These are phyloP conservation scores for Plantago ovata DNA, from an alignment of 257 asterid genomes.

Conservation along the genomic window DNA sequence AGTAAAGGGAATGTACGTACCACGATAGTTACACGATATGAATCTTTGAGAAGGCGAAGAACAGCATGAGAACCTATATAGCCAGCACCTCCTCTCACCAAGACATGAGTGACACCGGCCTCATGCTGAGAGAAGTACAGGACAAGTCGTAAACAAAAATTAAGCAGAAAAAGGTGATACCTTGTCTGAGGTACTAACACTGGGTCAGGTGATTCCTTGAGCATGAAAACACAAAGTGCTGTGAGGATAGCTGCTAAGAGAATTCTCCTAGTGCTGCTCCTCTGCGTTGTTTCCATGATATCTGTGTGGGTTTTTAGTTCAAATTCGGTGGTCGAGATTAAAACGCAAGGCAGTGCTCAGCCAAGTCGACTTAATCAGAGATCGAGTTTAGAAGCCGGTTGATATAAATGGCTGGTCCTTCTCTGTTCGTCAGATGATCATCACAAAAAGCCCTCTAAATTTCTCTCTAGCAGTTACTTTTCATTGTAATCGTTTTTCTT, in stretches of 20 bases:
- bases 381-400: too few relatives aligned
- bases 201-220: slow-evolving; percentile 41
- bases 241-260: slow-evolving; percentile 53
- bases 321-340: too few relatives aligned
- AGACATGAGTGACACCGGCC: slow-evolving; percentile 71
- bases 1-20: slow-evolving; percentile 27
- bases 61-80: slow-evolving; percentile 90
- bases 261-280: slow-evolving; percentile 45
- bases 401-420: too few relatives aligned
- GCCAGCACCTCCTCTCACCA: slow-evolving; percentile 96
- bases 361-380: too few relatives aligned
- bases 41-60: slow-evolving; percentile 72
- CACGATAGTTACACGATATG: slow-evolving; percentile 89
- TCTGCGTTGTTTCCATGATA: slow-evolving; percentile 46
- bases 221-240: slow-evolving; percentile 47
- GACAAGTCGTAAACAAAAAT: too few relatives aligned
- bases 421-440: too few relatives aligned
- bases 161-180: too few relatives aligned
- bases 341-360: too few relatives aligned
- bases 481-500: too few relatives aligned
- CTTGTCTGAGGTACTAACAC: slow-evolving; percentile 40
- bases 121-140: slow-evolving; percentile 67
- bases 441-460: too few relatives aligned
- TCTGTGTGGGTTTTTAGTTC: too few relatives aligned
- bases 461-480: too few relatives aligned